phyloP scores from a whole-genome alignment of 2,329 filamentous ascomycete genomes.

The Alternaria incomplexa region DNA sequence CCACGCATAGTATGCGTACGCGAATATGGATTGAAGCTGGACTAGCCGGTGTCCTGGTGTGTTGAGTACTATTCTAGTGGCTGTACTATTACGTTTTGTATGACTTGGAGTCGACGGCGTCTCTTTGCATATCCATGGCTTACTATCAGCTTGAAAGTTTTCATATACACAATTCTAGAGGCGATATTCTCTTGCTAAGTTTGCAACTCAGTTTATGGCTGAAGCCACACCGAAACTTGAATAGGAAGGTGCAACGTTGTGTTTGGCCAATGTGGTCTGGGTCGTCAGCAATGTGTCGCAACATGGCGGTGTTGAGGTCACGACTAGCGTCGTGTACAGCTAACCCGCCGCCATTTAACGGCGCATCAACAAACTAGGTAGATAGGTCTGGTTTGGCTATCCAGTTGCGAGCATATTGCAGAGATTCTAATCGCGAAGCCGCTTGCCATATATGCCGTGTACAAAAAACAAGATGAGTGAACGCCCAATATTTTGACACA shows the following conservation, averaged over 20 bases:
- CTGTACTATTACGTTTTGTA: slow-evolving; percentile 10
- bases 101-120: slow-evolving; percentile 1
- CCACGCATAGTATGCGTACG: slow-evolving; percentile 23
- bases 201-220: background rate
- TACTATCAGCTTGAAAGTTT: background rate
- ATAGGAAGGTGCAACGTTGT: background rate
- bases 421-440: background rate
- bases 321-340: background rate
- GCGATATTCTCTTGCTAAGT: background rate
- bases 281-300: background rate
- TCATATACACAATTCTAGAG: background rate
- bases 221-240: background rate
- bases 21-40: background rate
- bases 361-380: background rate
- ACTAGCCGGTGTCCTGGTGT: background rate
- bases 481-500: background rate
- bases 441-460: background rate
- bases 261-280: background rate
- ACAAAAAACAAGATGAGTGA: too few relatives aligned
- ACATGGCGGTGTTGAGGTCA: background rate
- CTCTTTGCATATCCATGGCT: background rate
- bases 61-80: background rate
- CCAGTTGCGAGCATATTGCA: background rate
- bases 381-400: background rate
- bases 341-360: background rate